phyloP scores from a whole-genome alignment of 306 rosid genomes.

The Fragaria iinumae region DNA sequence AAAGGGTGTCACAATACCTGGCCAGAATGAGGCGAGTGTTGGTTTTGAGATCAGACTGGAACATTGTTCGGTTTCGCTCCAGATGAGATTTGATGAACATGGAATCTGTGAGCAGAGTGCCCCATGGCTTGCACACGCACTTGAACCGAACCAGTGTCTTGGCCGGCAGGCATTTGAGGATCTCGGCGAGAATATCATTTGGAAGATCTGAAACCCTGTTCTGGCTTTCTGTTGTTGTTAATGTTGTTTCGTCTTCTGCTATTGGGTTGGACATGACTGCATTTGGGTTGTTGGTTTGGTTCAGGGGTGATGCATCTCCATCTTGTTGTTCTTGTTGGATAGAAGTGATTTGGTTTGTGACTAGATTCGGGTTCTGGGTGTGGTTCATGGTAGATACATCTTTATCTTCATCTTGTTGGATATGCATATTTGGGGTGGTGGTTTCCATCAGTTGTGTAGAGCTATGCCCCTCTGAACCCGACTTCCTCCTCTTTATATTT shows the following conservation, averaged over 20 bases:
- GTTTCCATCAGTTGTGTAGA: background rate
- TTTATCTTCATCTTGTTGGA: background rate
- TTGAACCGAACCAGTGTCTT: slow-evolving; percentile 32
- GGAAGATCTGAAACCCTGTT: slow-evolving; percentile 22
- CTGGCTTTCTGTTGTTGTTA: background rate
- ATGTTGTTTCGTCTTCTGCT: background rate
- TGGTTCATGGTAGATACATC: background rate
- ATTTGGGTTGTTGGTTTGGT: background rate
- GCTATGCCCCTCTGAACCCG: background rate
- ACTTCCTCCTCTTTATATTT: background rate
- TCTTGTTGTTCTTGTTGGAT: background rate
- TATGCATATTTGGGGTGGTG: background rate
- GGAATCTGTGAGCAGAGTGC: slow-evolving; percentile 22
- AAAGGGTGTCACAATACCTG: slow-evolving; percentile 35
- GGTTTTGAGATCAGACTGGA: background rate
- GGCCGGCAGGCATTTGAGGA: slow-evolving; percentile 36
- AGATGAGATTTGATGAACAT: slow-evolving; percentile 31
- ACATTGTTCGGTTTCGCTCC: background rate
- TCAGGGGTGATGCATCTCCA: background rate
- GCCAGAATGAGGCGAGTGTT: slow-evolving; percentile 34
- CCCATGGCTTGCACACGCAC: slow-evolving; percentile 46
- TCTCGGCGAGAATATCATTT: slow-evolving; percentile 32
- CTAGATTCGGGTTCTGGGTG: background rate
- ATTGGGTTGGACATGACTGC: background rate
- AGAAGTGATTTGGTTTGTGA: background rate